Evolutionary conservation across 2,329 filamentous ascomycete species (phyloP), one percentile per base, ranked within the genome.

Genomic region (Neopestalotiopsis clavispora): DNA sequence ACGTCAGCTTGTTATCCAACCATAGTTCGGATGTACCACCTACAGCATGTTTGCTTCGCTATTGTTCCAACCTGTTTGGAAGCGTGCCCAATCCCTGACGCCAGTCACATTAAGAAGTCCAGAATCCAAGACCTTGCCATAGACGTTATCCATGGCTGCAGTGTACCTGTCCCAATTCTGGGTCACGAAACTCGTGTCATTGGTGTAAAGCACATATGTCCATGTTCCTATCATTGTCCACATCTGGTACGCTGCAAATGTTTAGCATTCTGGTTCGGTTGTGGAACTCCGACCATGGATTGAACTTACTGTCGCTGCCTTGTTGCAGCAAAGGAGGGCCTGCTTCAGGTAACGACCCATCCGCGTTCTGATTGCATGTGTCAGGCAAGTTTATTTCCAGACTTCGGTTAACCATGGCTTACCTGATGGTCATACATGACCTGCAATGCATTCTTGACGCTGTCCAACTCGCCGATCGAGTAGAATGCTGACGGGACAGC

Each of bases 191-290:
- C 73, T 75, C 3, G 82, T 78, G 68, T 90, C 86, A 30, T 85
- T 84, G 1, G 85, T 85, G 72, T 84, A 89, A 1, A 89, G 78
- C 61, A 87, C 81, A 72, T 90, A 90, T 65, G 88, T 87, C 74
- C 87, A 86, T 4, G 85, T 86, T 2, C 87, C 86, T 58, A 90
- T 86, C 76, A 90, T 82, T 1, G 84, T 85, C 75, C 76, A 78
- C 75, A 67, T 61, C 14, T 67, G 66, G 32, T 67, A 67, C 2
- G 66, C 66, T 67, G 34, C 14, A 58, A 17, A 17, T 14, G 3
- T 66, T 28, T 40, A 58, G 28, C 58, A 42, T 10, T 38, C 34
- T 38, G 34, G 4, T 52, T 23, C 5, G 28, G 4, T 17, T 13
- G n/a, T 3, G 23, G 45, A 30, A 40, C 28, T 38, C 34, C 10